Base-by-base conservation (phyloP, 176 grass and related monocot genomes). In the Eleusine coracana region DNA sequence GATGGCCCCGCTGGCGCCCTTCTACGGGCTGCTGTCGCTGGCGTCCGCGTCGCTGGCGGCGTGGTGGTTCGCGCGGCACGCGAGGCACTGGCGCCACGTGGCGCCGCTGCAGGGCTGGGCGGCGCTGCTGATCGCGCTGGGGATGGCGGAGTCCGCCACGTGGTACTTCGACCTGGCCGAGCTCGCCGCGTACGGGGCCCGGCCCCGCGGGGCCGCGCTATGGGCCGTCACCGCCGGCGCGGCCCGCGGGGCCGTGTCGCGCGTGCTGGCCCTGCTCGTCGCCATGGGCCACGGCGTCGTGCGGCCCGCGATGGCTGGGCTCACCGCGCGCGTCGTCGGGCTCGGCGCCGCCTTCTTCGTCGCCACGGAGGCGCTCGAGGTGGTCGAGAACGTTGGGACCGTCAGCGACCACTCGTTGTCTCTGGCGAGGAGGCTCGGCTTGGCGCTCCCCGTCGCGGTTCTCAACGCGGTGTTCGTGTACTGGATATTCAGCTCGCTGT, bases 91-190 rank as follows among this genome's bases (percentile, higher is more conserved):
- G 94, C 49, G 87, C 48, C 89, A 91, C 66, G 91, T 91, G 68
- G 84, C 68, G 84, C 82, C 89, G 36, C 90, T 97, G 39, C 91
- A 97, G 82, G 90, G 91, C 69, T 84, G 76, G 56, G 88, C 87
- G 13, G 91, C 94, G 56, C 38, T 86, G 21, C 91, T 91, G 48
- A 91, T 97, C 80, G 74, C 94, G 78, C 87, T 97, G 0, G 94
- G 94, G 40, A 97, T 97, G 94, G 50, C 86, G 81, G 94, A 97
- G 74, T 68, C 67, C 27, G 87, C 94, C 20, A 68, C 92, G 38
- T 88, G 89, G 91, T 97, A 97, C 84, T 44, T 97, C 31, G 94
- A 97, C 58, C 84, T 91, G 37, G 89, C 85, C 28, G 91, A 88
- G 80, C 79, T 97, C 84, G 38, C 78, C 61, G 68, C 73, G 80